phyloP scores from a whole-genome alignment of 306 rosid genomes.

The Lathyrus tuberosus region DNA sequence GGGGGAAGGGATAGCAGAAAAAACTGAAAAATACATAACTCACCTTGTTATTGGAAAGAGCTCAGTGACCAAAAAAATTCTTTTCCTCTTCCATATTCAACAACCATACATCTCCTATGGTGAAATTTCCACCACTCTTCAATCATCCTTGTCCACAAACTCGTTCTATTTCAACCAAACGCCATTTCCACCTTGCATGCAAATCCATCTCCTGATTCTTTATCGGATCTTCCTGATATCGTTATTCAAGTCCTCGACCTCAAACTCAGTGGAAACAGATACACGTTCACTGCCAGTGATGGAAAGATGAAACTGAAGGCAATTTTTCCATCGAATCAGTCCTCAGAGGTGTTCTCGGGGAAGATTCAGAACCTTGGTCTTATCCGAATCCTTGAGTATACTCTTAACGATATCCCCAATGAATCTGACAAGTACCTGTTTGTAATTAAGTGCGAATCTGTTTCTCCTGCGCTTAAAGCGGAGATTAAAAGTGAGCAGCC shows the following conservation, averaged over 20 bases:
- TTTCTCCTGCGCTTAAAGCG: constrained; percentile 68
- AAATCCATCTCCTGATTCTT: constrained; percentile 62
- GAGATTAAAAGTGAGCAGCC: constrained; percentile 59
- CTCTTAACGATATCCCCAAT: constrained; percentile 73
- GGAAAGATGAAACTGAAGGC: constrained; percentile 72
- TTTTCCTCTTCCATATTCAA: too few species aligned
- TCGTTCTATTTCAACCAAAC: too few species aligned
- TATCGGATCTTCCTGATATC: constrained; percentile 60
- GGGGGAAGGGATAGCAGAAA: too few species aligned
- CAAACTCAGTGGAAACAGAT: constrained; percentile 59
- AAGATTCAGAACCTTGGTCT: constrained; percentile 88
- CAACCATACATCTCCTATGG: too few species aligned
- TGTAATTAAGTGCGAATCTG: constrained; percentile 70
- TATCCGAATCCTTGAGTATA: constrained; percentile 65
- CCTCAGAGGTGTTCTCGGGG: constrained; percentile 62
- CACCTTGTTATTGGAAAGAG: too few species aligned
- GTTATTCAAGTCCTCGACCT: constrained; percentile 83
- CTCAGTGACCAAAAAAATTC: too few species aligned
- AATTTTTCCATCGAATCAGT: constrained; percentile 54
- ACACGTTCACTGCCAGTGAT: constrained; percentile 77
- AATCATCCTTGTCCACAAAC: too few species aligned
- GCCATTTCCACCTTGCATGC: constrained; percentile 65
- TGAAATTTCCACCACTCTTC: too few species aligned
- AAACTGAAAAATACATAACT: too few species aligned
- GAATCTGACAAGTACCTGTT: constrained; percentile 80